Conservation (phyloP, 177 flowering plant species). For the Vitis hybrid region DNA sequence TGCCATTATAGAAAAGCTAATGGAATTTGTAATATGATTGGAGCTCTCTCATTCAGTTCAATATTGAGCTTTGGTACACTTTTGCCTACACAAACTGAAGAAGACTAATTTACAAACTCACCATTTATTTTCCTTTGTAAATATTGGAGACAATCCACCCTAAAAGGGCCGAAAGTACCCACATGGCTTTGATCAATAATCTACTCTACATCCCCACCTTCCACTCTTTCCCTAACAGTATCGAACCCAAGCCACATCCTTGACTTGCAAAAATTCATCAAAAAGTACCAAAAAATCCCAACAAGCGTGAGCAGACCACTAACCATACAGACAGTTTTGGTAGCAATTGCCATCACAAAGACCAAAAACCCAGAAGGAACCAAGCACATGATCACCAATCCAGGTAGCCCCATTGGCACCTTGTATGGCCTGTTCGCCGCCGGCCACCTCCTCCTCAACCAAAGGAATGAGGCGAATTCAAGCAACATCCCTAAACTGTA, state of each 20-base stretch:
- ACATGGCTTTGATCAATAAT: not conserved
- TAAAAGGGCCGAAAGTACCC: too few relatives aligned
- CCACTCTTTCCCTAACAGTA: not conserved
- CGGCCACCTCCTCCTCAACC: constrained; percentile 61
- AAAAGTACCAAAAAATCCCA: constrained; percentile 44
- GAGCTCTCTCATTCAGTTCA: too few relatives aligned
- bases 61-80: too few relatives aligned
- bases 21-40: too few relatives aligned
- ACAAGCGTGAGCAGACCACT: constrained; percentile 48
- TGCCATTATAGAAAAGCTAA: too few relatives aligned
- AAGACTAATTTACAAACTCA: too few relatives aligned
- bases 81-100: too few relatives aligned
- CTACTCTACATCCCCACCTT: constrained; percentile 6
- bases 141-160: too few relatives aligned
- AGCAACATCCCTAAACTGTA: constrained; percentile 77
- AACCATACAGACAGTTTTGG: constrained; percentile 42
- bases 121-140: too few relatives aligned
- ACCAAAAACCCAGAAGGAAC: constrained; percentile 68
- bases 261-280: constrained; percentile 33
- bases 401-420: constrained; percentile 52
- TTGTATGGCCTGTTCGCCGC: constrained; percentile 49
- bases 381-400: constrained; percentile 55
- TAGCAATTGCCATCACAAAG: constrained; percentile 56
- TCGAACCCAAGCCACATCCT: constrained; percentile 36
- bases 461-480: constrained; percentile 65